Evolutionary conservation across 768 basidiomycete species (phyloP).

Genomic region (Panaeolus papilionaceus): DNA sequence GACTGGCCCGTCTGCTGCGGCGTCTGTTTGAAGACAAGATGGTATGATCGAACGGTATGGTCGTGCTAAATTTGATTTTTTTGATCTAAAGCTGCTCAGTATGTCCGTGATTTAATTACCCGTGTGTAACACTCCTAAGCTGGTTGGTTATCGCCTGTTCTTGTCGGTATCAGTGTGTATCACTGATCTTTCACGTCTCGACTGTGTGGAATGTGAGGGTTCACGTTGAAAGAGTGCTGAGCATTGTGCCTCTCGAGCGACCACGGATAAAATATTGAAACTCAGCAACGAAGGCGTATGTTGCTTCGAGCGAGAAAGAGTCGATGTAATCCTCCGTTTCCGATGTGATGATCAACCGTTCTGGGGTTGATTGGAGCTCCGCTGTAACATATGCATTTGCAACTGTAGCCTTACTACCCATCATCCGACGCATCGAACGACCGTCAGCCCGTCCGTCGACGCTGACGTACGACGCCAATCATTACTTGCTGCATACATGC

Average conservation of each 20-base stretch:
- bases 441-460: not conserved
- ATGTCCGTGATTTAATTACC: conserved; percentile 6
- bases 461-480: not conserved
- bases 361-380: not conserved
- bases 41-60: conserved; percentile 3
- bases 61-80: not conserved
- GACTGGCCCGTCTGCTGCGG: not conserved
- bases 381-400: not conserved
- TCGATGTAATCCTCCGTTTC: not conserved
- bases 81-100: too few species aligned
- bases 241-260: not conserved
- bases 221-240: not conserved
- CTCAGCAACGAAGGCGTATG: not conserved
- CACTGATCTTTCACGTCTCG: not conserved
- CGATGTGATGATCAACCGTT: not conserved
- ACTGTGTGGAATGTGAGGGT: not conserved
- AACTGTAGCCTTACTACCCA: not conserved
- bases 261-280: not conserved
- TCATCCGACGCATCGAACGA: not conserved
- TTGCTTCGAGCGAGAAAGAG: not conserved
- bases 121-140: not conserved
- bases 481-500: not conserved
- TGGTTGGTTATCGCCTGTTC: not conserved
- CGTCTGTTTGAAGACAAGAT: conserved; percentile 7
- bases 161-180: not conserved